phyloP scores from a whole-genome alignment of 768 basidiomycete species.

The Mycena venus region DNA sequence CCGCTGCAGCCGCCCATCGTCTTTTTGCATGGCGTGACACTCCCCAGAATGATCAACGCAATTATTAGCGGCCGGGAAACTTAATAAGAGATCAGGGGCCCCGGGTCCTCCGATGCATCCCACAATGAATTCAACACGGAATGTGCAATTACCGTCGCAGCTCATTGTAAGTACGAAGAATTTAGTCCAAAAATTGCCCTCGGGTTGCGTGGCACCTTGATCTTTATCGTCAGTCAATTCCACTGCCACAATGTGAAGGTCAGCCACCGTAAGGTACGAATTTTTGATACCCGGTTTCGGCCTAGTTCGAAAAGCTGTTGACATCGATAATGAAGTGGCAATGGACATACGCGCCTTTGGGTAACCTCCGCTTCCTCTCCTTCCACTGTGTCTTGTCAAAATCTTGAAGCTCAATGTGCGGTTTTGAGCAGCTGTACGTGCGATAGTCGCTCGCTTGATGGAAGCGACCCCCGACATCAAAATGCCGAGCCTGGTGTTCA shows the following conservation, averaged over 20 bases:
- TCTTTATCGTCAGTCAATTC: background rate
- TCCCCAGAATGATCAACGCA: background rate
- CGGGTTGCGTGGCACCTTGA: background rate
- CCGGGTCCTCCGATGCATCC: background rate
- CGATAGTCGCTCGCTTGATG: background rate
- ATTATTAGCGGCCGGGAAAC: background rate
- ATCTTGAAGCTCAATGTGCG: background rate
- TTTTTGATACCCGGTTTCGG: background rate
- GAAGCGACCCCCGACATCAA: background rate
- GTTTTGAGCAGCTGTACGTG: background rate
- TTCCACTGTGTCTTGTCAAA: background rate
- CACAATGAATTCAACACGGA: background rate
- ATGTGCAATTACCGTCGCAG: background rate
- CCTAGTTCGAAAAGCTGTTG: background rate
- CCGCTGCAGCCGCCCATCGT: slow-evolving; percentile 2
- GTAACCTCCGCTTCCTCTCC: background rate
- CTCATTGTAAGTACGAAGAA: background rate
- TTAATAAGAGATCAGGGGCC: background rate
- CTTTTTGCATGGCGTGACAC: slow-evolving; percentile 7
- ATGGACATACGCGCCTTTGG: background rate
- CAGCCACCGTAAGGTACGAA: background rate
- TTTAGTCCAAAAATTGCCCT: background rate
- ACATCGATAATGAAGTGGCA: slow-evolving; percentile 11
- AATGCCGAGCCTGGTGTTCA: too few relatives aligned
- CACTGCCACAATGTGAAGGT: background rate